Base-by-base conservation (phyloP, 2,329 filamentous ascomycete genomes). In the Fusarium brevicatenulatum region DNA sequence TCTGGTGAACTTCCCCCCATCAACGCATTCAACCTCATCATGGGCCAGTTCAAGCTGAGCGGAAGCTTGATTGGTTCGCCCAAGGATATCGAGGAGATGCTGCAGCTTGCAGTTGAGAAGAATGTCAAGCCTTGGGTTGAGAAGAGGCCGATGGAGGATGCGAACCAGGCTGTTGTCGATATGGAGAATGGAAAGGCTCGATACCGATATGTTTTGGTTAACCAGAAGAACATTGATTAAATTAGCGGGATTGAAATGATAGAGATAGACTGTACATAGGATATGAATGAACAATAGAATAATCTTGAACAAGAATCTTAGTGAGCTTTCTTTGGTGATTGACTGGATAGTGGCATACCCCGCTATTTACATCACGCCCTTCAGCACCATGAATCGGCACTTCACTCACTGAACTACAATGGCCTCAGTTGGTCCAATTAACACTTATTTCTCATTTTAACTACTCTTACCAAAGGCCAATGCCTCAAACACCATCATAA, bases 81-180 rank as follows among this genome's bases (percentile, higher is more conserved):
- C 0, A 77, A 78, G 25, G 86, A 91, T 71, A 91, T 91, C 49
- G 82, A 85, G 57, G 86, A 89, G 76, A 91, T 91, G 89, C 78
- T 91, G 57, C 72, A 86, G 66, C 84, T 91, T 64, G 89, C 87
- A 21, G 88, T 85, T 2, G 83, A 89, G 60, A 87, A 90, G 80
- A 83, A 84, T 2, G 80, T 91, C 34, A 85, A 86, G 81, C 87
- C 89, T 4, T 89, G 87, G 87, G 83, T 90, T 47, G 83, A 90
- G 78, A 81, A 84, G 77, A 81, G 86, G 67, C 83, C 85, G 7
- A 85, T 91, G 85, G 85, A 83, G 73, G 85, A 88, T 43, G 86
- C 86, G 3, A 91, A 91, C 77, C 77, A 86, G 78, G 83, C 83
- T 1, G 80, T 90, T 39, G 77, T 89, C 32, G 88, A 90, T 73